Evolutionary conservation across 2,329 filamentous ascomycete species (phyloP), one percentile per base, ranked within the genome.

Genomic region (Aschersonia sp.): DNA sequence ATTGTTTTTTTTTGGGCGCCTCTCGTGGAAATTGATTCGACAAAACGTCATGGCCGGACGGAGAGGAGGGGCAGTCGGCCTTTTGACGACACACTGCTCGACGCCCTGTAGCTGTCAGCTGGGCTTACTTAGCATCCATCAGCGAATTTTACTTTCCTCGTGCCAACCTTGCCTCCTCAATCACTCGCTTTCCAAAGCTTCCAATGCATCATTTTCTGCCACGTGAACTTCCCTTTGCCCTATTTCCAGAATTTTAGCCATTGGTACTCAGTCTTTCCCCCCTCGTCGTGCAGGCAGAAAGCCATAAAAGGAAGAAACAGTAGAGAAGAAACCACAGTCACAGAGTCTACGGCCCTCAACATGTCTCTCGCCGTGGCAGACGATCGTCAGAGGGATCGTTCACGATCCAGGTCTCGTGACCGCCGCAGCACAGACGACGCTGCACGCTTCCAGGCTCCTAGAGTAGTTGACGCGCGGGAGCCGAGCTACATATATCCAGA

Each of bases 351-450:
- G 9, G 12, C 32, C 29, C 10, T 47, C 46, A 55, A 49, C 55
- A 78, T 77, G 74, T 76, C 75, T 54, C 64, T 76, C 43, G 64
- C 66, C 48, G 68, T 74, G 47, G 69, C 71, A 49, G 67, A 69
- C 48, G 58, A 59, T 49, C 60, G 62, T 45, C 66, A 66, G 43
- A 67, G 69, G 47, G 68, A 63, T 45, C 71, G 72, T 47, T 71
- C 72, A 46, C 66, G 67, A 46, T 77, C 74, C 63, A 44, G 65
- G 59, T 56, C 69, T 62, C 59, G 62, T 50, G 61, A 62, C 48
- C 57, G 58, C 32, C 62, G 62, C 43, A 52, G 58, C n/a, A 58
- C 51, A 44, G 59, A 61, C 37, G 58, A 62, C 10, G 49, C 54
- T 6, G 58, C 59, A 48, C 58, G 58, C 46, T 59, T 61, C 30